phyloP scores from a whole-genome alignment of 495 filamentous ascomycete species.

The Talaromyces trachyspermus region DNA sequence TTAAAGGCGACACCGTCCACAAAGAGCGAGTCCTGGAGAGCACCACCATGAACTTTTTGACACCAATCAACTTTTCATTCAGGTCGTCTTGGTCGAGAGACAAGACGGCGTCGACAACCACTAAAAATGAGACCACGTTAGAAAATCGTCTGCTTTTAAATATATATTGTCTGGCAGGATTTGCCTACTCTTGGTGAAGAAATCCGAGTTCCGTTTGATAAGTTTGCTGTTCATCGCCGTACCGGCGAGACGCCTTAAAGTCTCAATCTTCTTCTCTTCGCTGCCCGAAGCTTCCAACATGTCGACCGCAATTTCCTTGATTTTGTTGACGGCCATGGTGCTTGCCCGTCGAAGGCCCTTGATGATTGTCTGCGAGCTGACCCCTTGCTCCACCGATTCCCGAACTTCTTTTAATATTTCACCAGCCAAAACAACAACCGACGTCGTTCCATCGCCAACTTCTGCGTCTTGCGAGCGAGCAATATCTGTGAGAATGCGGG shows the following conservation, averaged over 20 bases:
- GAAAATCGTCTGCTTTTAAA: not conserved
- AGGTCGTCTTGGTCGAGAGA: conserved; percentile 96
- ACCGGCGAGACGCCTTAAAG: conserved; percentile 77
- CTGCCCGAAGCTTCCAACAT: conserved; percentile 46
- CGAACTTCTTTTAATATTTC: conserved; percentile 95
- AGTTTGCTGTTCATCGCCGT: conserved; percentile 99
- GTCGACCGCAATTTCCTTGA: conserved; percentile 92
- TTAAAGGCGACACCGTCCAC: conserved; percentile 98
- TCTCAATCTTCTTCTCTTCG: conserved; percentile 83
- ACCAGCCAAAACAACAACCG: conserved; percentile 90
- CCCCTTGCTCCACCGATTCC: conserved; percentile 90
- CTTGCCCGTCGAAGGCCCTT: conserved; percentile 89
- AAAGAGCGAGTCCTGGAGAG: conserved; percentile 92
- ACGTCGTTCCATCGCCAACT: conserved; percentile 96
- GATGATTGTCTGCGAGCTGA: conserved; percentile 94
- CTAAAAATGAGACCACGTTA: conserved; percentile 31
- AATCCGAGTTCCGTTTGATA: conserved; percentile 92
- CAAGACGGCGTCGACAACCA: conserved; percentile 96
- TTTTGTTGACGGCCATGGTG: conserved; percentile 93
- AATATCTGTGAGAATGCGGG: conserved; percentile 96
- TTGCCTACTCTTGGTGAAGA: conserved; percentile 89
- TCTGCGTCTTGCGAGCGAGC: conserved; percentile 98
- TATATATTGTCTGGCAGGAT: conserved; percentile 1
- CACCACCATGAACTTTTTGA: conserved; percentile 96
- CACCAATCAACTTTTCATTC: conserved; percentile 94